Conservation (phyloP, 768 basidiomycete genomes). For the Mycena indigotica region DNA sequence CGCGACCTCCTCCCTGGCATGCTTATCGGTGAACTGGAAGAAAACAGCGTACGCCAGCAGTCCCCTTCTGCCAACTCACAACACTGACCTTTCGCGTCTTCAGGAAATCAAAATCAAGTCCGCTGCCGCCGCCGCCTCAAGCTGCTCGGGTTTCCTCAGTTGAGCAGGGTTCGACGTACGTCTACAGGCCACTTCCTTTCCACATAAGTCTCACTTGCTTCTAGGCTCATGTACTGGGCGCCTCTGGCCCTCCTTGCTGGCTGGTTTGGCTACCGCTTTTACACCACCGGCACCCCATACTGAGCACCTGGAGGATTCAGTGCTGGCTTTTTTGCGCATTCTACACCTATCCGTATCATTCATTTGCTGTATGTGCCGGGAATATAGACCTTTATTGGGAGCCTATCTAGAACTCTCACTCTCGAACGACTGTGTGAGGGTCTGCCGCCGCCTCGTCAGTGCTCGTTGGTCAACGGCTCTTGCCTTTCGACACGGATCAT, state of each 20-base stretch:
- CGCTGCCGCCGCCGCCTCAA: slow-evolving; percentile 47
- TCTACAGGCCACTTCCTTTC: slow-evolving; percentile 4
- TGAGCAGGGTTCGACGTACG: slow-evolving; percentile 68
- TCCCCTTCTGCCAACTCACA: too few species aligned
- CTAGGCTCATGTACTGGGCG: slow-evolving; percentile 79
- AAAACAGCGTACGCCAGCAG: slow-evolving; percentile 62
- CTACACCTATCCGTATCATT: slow-evolving; percentile 7
- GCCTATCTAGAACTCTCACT: not conserved
- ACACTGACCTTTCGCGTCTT: too few species aligned
- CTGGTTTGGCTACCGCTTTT: slow-evolving; percentile 88
- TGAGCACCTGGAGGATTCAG: slow-evolving; percentile 20
- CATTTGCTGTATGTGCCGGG: not conserved
- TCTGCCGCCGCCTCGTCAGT: not conserved
- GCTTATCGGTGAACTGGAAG: slow-evolving; percentile 81
- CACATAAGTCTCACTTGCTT: slow-evolving; percentile 9
- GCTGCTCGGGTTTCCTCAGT: slow-evolving; percentile 45
- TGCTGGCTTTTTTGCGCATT: slow-evolving; percentile 22
- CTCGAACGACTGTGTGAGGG: not conserved
- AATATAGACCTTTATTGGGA: not conserved
- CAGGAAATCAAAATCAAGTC: slow-evolving; percentile 59
- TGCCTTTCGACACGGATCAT: too few species aligned
- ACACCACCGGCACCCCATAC: slow-evolving; percentile 52
- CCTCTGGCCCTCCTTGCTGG: slow-evolving; percentile 78
- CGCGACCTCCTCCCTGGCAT: slow-evolving; percentile 79
- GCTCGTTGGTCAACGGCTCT: not conserved